Base-by-base conservation (phyloP, 2,329 filamentous ascomycete species). In the Claviceps quebecensis region DNA sequence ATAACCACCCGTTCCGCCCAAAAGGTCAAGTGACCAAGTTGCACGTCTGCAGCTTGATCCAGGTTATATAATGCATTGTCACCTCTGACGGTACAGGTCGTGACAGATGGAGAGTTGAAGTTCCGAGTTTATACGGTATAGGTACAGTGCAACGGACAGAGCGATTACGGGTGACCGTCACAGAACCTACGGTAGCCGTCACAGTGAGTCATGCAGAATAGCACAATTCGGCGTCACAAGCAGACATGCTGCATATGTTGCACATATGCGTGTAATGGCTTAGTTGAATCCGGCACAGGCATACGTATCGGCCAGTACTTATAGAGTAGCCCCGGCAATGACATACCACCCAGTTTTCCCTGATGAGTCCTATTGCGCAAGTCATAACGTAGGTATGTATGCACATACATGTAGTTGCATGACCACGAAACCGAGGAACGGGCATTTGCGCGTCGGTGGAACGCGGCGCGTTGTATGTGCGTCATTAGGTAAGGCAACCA, bases 401-500 rank as follows among this genome's bases (percentile, higher is more conserved):
- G n/a, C n/a, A n/a, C n/a, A n/a, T n/a, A 5, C 5, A 23, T 23
- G 37, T 16, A 38, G 11, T 43, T 16, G 8, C 19, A 43, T 19
- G 11, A 5, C 19, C 40, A 43, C 40, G 17, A 13, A 19, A 47
- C 29, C 16, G 13, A 16, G 36, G 29, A 45, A 26, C 26, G 26
- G 17, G 22, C 29, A 22, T 14, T 22, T 40, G 46, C 36, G 11
- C 36, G 36, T 38, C 45, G 19, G 45, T 26, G 23, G 29, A 34
- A 46, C 11, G 44, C 23, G 23, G 23, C 44, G 44, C 19, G 36
- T 23, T 47, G 17, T 19, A 47, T 38, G 45, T 47, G 45, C 49
- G 43, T 52, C 47, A 52, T 54, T 52, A 54, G 50, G 53, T 52
- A 54, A 54, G 53, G 53, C 53, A 51, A 38, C 46, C 9, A 22